A percentile compares a stretch with the other conserved stretches of the same genome.
Conservation (phyloP, 805 yeast species). For the Candida sithepensis region DNA sequence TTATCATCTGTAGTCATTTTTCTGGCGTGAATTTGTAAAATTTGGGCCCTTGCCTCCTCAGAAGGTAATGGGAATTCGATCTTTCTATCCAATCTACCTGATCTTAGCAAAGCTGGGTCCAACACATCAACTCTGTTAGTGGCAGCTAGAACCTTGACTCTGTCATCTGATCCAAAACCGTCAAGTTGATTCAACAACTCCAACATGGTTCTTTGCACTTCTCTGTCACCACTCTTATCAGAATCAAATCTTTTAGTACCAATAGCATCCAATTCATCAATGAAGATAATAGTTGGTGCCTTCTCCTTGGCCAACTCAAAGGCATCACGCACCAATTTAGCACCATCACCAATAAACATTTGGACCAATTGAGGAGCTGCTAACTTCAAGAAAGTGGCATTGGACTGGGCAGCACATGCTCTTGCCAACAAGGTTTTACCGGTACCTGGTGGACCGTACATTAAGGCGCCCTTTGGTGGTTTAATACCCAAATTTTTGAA, state of each 20-base stretch:
- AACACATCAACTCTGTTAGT: slow-evolving; percentile 96
- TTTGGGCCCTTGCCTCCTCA: slow-evolving; percentile 96
- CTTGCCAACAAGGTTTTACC: slow-evolving; percentile 96
- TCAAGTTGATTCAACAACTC: slow-evolving; percentile 95
- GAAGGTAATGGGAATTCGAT: slow-evolving; percentile 97
- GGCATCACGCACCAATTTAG: slow-evolving; percentile 94
- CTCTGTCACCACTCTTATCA: slow-evolving; percentile 96
- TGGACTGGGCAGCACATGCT: slow-evolving; percentile 98
- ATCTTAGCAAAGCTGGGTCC: slow-evolving; percentile 97
- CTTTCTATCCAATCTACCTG: slow-evolving; percentile 96
- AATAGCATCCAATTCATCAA: slow-evolving; percentile 97
- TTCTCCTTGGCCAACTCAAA: slow-evolving; percentile 96
- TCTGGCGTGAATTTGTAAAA: slow-evolving; percentile 94
- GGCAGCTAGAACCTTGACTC: slow-evolving; percentile 97
- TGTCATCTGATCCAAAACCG: slow-evolving; percentile 95
- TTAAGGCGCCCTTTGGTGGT: slow-evolving; percentile 96
- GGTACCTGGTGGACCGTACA: slow-evolving; percentile 99
- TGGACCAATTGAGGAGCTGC: slow-evolving; percentile 99
- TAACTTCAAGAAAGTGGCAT: slow-evolving; percentile 91
- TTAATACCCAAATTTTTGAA: slow-evolving; percentile 91
- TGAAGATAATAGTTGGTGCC: slow-evolving; percentile 96
- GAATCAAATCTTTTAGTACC: slow-evolving; percentile 98
- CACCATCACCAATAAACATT: slow-evolving; percentile 99
- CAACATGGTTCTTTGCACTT: slow-evolving; percentile 98
- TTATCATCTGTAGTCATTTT: slow-evolving; percentile 90